Conservation (phyloP, 495 filamentous ascomycete genomes). For the Niebla homalea region DNA sequence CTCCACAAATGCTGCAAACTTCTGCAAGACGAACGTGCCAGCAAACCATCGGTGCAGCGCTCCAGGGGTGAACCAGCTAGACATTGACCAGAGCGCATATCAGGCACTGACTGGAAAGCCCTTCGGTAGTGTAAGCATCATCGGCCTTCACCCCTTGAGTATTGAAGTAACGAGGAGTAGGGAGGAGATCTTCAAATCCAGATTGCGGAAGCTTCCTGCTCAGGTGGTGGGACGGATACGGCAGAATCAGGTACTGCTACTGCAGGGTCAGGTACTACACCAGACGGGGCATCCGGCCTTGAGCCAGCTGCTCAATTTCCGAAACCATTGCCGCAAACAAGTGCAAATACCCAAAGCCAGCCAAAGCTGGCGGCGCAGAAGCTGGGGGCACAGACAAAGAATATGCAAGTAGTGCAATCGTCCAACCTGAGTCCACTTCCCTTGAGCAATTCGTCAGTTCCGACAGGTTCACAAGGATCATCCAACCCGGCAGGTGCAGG, state of each 20-base stretch:
- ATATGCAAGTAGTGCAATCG: no score
- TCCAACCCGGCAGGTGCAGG: no score
- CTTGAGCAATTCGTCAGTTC: no score
- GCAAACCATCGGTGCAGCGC: conserved; percentile 7
- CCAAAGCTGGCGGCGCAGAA: no score
- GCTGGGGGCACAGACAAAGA: no score
- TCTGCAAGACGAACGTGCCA: conserved; percentile 13
- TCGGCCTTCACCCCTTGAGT: no score
- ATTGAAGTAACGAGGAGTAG: not conserved
- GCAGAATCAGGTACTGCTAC: not conserved
- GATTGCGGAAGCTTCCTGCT: conserved; percentile 3
- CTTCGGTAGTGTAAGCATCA: conserved; percentile 6
- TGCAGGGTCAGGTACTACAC: not conserved
- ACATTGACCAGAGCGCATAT: conserved; percentile 13
- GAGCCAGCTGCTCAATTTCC: no score
- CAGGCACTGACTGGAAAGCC: conserved; percentile 9
- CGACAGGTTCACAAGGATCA: no score
- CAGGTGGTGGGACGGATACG: not conserved
- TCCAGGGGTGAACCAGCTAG: conserved; percentile 9
- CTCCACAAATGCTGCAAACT: conserved; percentile 10
- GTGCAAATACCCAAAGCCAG: no score
- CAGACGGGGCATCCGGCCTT: not conserved
- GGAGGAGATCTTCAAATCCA: conserved; percentile 3
- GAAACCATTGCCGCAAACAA: no score
- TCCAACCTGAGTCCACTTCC: no score